Evolutionary conservation across 2,329 filamentous ascomycete genomes (phyloP).

Genomic region (Botryotinia globosa): DNA sequence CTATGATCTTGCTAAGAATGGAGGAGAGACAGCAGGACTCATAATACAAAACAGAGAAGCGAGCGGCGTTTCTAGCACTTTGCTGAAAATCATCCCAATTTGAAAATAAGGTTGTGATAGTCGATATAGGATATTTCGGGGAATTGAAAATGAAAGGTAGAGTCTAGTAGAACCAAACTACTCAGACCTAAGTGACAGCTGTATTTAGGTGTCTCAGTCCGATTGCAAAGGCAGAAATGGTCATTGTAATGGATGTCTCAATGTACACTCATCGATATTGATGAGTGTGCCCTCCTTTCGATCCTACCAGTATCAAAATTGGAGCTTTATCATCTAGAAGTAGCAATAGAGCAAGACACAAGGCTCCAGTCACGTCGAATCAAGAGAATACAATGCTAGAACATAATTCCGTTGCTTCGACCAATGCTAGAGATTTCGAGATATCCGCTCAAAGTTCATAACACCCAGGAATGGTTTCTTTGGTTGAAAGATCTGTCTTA

Average conservation of each 20-base stretch:
- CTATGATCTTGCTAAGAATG: slow-evolving; percentile 56
- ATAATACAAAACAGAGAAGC: slow-evolving; percentile 59
- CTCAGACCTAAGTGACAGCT: slow-evolving; percentile 61
- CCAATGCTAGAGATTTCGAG: slow-evolving; percentile 58
- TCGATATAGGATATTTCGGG: slow-evolving; percentile 64
- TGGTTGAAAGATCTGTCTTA: slow-evolving; percentile 68
- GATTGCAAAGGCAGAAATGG: slow-evolving; percentile 25
- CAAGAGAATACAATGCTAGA: slow-evolving; percentile 53
- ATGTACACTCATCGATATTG: slow-evolving; percentile 52
- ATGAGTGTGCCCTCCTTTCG: slow-evolving; percentile 62
- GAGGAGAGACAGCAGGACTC: slow-evolving; percentile 61
- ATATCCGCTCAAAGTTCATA: slow-evolving; percentile 64
- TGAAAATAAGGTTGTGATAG: slow-evolving; percentile 49
- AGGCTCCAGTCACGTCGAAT: slow-evolving; percentile 60
- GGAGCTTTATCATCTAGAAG: slow-evolving; percentile 53
- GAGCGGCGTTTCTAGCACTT: slow-evolving; percentile 66
- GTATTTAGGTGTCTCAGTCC: background rate
- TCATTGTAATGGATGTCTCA: slow-evolving; percentile 57
- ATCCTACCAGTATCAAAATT: slow-evolving; percentile 63
- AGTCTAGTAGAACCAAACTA: slow-evolving; percentile 64
- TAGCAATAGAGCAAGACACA: slow-evolving; percentile 50
- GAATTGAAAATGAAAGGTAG: slow-evolving; percentile 68
- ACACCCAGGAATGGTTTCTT: slow-evolving; percentile 64
- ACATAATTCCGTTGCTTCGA: slow-evolving; percentile 64
- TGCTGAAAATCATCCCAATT: slow-evolving; percentile 64